Base-by-base conservation (phyloP, 2,329 filamentous ascomycete genomes). In the Curvularia eragrostidis region DNA sequence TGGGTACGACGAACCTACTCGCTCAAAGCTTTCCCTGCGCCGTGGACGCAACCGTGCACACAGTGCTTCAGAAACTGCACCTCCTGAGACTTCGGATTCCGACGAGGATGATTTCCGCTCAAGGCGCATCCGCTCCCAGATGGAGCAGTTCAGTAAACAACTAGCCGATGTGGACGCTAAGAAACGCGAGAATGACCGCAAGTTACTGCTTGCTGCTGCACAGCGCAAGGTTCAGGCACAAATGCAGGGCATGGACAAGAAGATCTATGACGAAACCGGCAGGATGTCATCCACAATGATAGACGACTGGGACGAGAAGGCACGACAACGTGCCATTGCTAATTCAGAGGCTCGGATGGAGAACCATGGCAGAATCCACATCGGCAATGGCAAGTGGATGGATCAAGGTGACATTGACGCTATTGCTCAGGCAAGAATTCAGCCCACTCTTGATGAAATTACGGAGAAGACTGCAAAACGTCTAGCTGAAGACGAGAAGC, bases 371-470 rank as follows among this genome's bases (percentile, higher is more conserved):
- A 82, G 80, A 68, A 79, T 86, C 65, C 84, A 95, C 62, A 86
- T 97, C 53, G 93, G 94, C 4, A 89, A 90, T 43, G 91, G 92
- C 7, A 91, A 86, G 69, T 93, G 88, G 69, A 88, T 97, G 81
- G 86, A 92, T 36, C 87, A 89, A 66, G 82, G 86, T 5, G 90
- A 93, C 47, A 87, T 97, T 15, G 87, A 97, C 62, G 87, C 86
- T 5, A 90, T 97, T 64, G 93, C 93, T 2, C 84, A 87, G 12
- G 86, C 84, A 44, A 87, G 89, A 64, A 85, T 97, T 15, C 91
- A 94, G 73, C 93, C 93, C 4, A 87, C 95, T 0, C 76, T 97
- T 5, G 89, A 97, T 64, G 91, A 96, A 63, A 95, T 97, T 61
- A 88, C 89, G 52, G 88, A 91, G 50, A 91, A 88, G 71, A 91